These are phyloP conservation scores for Sphaerosporella brunnea DNA, from an alignment of 495 filamentous ascomycete genomes.

Conservation along the genomic window DNA sequence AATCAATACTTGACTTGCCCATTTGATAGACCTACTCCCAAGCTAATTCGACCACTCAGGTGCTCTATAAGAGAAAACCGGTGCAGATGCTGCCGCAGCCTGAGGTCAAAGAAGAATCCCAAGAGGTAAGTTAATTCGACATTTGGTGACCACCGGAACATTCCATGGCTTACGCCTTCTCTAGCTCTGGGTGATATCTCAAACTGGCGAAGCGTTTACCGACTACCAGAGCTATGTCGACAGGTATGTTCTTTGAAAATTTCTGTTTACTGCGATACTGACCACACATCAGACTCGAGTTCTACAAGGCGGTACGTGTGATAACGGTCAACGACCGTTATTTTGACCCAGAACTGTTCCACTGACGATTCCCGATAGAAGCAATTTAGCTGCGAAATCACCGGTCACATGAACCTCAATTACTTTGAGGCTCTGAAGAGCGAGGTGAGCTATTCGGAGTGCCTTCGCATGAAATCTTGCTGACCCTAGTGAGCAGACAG, in stretches of 20 bases:
- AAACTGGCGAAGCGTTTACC: slow-evolving; percentile 78
- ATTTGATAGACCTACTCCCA: too few species aligned
- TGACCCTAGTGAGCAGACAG: slow-evolving; percentile 35
- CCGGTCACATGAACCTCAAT: slow-evolving; percentile 76
- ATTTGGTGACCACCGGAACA: not conserved
- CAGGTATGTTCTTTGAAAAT: slow-evolving; percentile 35
- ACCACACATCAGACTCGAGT: slow-evolving; percentile 51
- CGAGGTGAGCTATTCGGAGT: slow-evolving; percentile 49
- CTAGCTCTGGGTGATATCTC: slow-evolving; percentile 78
- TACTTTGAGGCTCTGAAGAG: slow-evolving; percentile 88
- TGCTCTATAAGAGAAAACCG: slow-evolving; percentile 89
- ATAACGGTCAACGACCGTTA: not conserved
- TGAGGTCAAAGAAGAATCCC: slow-evolving; percentile 36
- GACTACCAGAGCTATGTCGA: slow-evolving; percentile 77
- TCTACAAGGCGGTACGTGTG: slow-evolving; percentile 62
- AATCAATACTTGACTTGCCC: slow-evolving; percentile 8
- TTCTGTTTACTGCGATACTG: not conserved
- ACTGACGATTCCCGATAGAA: slow-evolving; percentile 42
- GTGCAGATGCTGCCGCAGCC: slow-evolving; percentile 65
- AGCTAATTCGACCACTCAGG: too few species aligned
- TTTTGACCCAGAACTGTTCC: too few species aligned
- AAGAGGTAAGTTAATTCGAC: slow-evolving; percentile 16
- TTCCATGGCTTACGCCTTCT: slow-evolving; percentile 6
- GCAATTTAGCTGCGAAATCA: slow-evolving; percentile 87
- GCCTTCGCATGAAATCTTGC: not conserved